Evolutionary conservation across 495 filamentous ascomycete genomes (phyloP), one percentile per base, ranked within the genome.

Genomic region (Daldinia childiae): DNA sequence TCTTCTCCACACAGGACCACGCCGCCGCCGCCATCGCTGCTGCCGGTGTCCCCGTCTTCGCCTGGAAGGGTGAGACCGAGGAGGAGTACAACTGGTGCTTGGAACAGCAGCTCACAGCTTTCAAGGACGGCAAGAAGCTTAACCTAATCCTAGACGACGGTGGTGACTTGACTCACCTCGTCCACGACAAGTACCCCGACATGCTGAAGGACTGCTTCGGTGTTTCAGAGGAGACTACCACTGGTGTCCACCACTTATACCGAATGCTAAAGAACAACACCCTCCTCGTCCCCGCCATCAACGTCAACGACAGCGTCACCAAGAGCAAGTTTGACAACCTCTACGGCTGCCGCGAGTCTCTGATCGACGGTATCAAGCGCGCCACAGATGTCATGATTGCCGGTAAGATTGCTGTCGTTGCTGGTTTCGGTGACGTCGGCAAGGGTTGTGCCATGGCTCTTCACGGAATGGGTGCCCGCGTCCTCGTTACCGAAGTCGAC

Each of bases 281-380:
- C 81, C 93, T 99, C 71, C 91, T 96, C 58, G 92, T 97, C 69
- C 95, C 95, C 65, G 89, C 96, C 80, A 94, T 99, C 90, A 99
- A 99, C 84, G 95, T 99, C 86, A 99, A 99, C 86, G 94, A 98
- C 88, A 92, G 92, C 68, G 94, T 98, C 78, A 97, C 95, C 81
- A 98, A 98, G 91, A 97, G 93, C 84, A 99, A 99, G 87, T 99
- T 99, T 82, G 95, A 99, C 89, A 99, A 99, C 88, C 87, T 98
- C 64, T 99, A 98, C 88, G 96, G 96, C 74, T 99, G 95, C 92
- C 91, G 93, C 80, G 95, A 99, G 87, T 98, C 95, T 66, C 90
- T 99, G 78, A 91, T 99, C 71, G 95, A 99, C 82, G 95, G 95
- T 83, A 99, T 99, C 89, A 99, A 98, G 91, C 95, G 95, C 85